Conservation (phyloP, 2,329 filamentous ascomycete species). For the Talaromyces sp. region DNA sequence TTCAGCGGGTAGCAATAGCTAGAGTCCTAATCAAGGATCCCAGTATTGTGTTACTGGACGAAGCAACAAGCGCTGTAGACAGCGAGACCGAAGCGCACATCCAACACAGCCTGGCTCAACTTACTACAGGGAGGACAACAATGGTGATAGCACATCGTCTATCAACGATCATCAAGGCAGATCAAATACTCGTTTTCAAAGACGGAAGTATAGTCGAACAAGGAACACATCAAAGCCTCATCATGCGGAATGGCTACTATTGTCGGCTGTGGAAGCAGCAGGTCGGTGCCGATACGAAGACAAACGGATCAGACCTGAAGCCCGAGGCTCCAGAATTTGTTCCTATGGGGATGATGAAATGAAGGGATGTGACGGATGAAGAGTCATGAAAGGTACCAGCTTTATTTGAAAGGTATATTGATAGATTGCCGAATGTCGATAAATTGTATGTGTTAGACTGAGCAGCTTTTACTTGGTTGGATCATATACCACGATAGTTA, state of each 20-base stretch:
- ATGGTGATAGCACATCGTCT: constrained; percentile 94
- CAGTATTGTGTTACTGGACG: constrained; percentile 86
- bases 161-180: constrained; percentile 86
- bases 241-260: constrained; percentile 70
- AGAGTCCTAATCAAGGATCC: constrained; percentile 86
- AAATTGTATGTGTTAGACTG: constrained; percentile 2
- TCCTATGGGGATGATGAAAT: constrained; percentile 21
- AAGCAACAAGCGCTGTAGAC: constrained; percentile 89
- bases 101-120: constrained; percentile 83
- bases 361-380: background rate
- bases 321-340: constrained; percentile 43
- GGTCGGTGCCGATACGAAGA: constrained; percentile 56
- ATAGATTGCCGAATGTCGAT: background rate
- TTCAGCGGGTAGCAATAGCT: constrained; percentile 93
- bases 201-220: constrained; percentile 83
- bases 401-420: background rate
- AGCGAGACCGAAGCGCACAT: constrained; percentile 93
- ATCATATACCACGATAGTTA: background rate
- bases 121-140: constrained; percentile 80
- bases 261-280: constrained; percentile 67
- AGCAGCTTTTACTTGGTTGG: background rate
- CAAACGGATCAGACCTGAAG: constrained; percentile 26
- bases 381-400: background rate
- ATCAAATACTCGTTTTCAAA: constrained; percentile 94
- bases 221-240: constrained; percentile 76